Conservation (phyloP, 208 protist species). For the Crithidia sp. region DNA sequence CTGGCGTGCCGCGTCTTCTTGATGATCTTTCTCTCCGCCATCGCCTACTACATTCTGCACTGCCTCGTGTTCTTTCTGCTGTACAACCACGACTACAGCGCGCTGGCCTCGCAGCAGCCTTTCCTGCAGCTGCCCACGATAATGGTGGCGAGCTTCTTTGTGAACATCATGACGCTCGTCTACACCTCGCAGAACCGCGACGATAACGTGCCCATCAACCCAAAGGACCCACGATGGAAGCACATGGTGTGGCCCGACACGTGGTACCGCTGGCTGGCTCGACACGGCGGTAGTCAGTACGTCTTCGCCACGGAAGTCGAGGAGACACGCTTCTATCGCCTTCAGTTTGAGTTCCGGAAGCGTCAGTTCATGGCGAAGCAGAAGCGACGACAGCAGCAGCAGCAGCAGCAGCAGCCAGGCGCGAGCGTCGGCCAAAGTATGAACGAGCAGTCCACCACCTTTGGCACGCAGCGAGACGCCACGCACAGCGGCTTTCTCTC, state of each 20-base stretch:
- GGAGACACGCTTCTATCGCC: conserved; percentile 74
- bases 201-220: conserved; percentile 62
- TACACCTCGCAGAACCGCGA: conserved; percentile 78
- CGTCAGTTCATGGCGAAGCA: conserved; percentile 65
- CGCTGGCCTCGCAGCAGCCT: conserved; percentile 42
- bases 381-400: conserved; percentile 38
- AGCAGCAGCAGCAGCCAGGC: not conserved
- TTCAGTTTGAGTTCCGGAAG: conserved; percentile 72
- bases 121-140: conserved; percentile 75
- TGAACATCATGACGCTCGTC: conserved; percentile 87
- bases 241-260: conserved; percentile 84
- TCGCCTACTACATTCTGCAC: conserved; percentile 65
- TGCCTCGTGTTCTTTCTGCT: conserved; percentile 51
- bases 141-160: conserved; percentile 69
- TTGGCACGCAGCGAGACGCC: not conserved
- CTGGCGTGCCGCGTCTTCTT: conserved; percentile 84
- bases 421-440: not conserved
- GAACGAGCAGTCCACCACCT: conserved; percentile 5
- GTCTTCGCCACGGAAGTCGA: conserved; percentile 82
- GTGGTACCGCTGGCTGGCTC: conserved; percentile 85
- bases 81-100: conserved; percentile 42
- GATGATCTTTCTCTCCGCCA: conserved; percentile 55
- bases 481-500: conserved; percentile 16
- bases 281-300: conserved; percentile 91
- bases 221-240: conserved; percentile 83